Base-by-base conservation (phyloP, 495 filamentous ascomycete genomes). In the Darksidea phi region DNA sequence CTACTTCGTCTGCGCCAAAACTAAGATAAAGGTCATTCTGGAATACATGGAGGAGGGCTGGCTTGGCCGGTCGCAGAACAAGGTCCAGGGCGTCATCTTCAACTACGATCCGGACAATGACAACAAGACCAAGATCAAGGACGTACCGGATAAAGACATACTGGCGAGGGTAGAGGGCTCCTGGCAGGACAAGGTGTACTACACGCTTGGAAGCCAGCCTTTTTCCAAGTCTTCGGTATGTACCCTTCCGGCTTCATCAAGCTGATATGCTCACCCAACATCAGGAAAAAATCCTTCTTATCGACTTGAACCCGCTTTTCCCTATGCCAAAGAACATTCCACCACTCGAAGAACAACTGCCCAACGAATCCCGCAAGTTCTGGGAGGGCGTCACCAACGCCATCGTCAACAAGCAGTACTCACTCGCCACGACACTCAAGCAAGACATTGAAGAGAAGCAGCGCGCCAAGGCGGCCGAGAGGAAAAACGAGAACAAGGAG, bases 31-130 rank as follows among this genome's bases (percentile, higher is more conserved):
- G 72, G 86, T 86, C 4, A 96, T 98, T 54, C 73, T 98, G 17
- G 86, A 92, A 59, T 98, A 98, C 72, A 72, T 91, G 48, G 93
- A 97, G 64, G 95, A 98, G 52, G 90, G 90, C 32, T 98, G 95
- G 93, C 80, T 97, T 8, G 90, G 91, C 43, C 89, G 89, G 55
- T 83, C 91, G 34, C 91, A 95, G 60, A 93, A 97, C 72, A 88
- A 86, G 70, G 84, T 98, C 7, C 88, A 96, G 53, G 94, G 94
- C 17, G 86, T 97, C 24, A 80, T 97, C 51, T 98, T 94, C 76
- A 85, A 82, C 42, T 96, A 95, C 65, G 86, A 93, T 58, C 88
- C 90, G 0, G 77, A 82, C 25, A 90, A 89, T 20, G 92, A 97
- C 67, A 84, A 83, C 61, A 88, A 84, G 67, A 83, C 76, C 20